Percentiles rank a stretch among this genome's conserved stretches.
Conservation (phyloP, 2,329 filamentous ascomycete species). For the Arthrobotrys pseudoclavata region DNA sequence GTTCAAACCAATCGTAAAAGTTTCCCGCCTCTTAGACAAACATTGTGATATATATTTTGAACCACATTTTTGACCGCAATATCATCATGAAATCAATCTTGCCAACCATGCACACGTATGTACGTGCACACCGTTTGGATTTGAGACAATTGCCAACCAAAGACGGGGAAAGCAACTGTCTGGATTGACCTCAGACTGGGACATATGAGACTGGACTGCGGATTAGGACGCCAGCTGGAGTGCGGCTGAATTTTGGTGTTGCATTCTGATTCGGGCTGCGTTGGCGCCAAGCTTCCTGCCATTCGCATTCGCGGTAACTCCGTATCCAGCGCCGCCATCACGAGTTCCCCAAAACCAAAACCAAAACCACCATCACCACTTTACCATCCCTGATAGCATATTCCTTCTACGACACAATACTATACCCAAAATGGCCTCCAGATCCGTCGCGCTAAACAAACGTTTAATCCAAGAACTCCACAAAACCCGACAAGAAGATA, state of each 20-base stretch:
- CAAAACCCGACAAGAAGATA: constrained; percentile 60
- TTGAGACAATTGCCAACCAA: too few species aligned
- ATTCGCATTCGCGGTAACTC: constrained; percentile 26
- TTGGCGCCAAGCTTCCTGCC: constrained; percentile 30
- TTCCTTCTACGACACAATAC: not conserved
- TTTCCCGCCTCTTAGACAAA: too few species aligned
- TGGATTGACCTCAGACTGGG: too few species aligned
- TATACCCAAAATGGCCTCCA: constrained; percentile 42
- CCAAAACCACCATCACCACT: not conserved
- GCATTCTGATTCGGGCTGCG: constrained; percentile 1
- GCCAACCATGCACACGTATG: too few species aligned
- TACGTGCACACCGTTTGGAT: too few species aligned
- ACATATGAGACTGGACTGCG: too few species aligned
- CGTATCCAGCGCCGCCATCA: not conserved
- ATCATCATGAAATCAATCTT: too few species aligned
- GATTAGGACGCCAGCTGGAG: too few species aligned
- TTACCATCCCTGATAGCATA: not conserved
- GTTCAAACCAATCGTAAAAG: too few species aligned
- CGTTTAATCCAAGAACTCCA: constrained; percentile 62
- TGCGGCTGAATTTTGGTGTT: constrained; percentile 20
- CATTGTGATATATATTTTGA: too few species aligned
- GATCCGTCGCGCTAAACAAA: constrained; percentile 46
- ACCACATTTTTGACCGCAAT: too few species aligned
- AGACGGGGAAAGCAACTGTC: too few species aligned
- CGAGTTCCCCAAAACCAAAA: not conserved